phyloP scores from a whole-genome alignment of 257 asterid species.

The Nicotiana knightiana region DNA sequence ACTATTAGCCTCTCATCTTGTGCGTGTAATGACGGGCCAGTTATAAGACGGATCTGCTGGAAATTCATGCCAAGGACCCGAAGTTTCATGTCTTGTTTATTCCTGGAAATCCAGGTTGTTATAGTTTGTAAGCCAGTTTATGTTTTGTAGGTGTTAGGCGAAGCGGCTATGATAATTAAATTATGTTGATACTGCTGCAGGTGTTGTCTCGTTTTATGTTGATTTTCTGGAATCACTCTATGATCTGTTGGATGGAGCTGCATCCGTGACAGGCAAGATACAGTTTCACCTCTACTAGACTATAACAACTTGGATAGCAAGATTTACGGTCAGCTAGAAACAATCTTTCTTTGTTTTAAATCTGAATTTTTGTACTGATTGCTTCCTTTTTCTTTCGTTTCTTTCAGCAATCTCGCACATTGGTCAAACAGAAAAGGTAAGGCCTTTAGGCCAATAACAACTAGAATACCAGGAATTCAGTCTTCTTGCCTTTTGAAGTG shows the following conservation, averaged over 20 bases:
- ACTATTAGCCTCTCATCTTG: neutral
- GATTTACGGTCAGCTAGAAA: neutral
- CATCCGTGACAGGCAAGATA: slow-evolving; percentile 68
- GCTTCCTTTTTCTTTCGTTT: slow-evolving; percentile 7
- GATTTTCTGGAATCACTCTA: slow-evolving; percentile 63
- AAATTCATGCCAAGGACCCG: slow-evolving; percentile 60
- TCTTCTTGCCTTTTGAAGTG: neutral
- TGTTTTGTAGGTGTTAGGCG: neutral
- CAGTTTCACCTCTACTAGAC: neutral
- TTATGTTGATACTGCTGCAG: slow-evolving; percentile 32
- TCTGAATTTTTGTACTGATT: neutral
- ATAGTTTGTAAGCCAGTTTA: neutral
- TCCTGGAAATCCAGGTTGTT: slow-evolving; percentile 93
- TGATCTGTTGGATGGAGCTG: slow-evolving; percentile 65
- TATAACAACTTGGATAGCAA: neutral
- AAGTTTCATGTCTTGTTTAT: slow-evolving; percentile 60
- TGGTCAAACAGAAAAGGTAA: slow-evolving; percentile 70
- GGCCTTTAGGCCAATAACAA: neutral
- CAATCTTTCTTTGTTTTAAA: neutral
- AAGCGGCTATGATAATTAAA: neutral
- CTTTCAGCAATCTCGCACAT: slow-evolving; percentile 68
- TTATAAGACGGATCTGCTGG: slow-evolving; percentile 59
- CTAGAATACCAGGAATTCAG: neutral
- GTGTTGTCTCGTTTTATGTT: slow-evolving; percentile 74
- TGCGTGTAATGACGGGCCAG: slow-evolving; percentile 28